Base-by-base conservation (phyloP, 164 flowering plant species). In the Amborella trichopoda region DNA sequence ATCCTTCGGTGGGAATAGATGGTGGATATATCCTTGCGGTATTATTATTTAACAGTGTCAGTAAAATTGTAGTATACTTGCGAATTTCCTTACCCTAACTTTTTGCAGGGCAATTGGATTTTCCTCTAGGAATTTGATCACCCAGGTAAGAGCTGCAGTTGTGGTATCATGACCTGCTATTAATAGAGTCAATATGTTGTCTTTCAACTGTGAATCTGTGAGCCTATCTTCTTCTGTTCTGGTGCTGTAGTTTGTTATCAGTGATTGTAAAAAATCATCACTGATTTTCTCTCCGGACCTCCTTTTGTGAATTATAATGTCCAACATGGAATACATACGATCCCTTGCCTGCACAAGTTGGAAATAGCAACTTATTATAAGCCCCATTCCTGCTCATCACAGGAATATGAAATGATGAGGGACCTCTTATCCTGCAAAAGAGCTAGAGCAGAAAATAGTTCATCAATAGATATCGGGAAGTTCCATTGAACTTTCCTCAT, bases 81-180 rank as follows among this genome's bases (percentile, higher is more conserved):
- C n/a, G n/a, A n/a, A n/a, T n/a, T n/a, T n/a, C n/a, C n/a, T 66
- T 72, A 74, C 82, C 40, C 78, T 64, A 28, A 76, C 72, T 23
- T 55, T 44, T 63, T 70, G 61, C 62, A 80, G 44, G 51, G 62
- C 73, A 19, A 42, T 25, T 16, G 80, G 82, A 49, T 80, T 76
- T 70, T 80, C 83, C 60, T 42, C 73, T 19, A 76, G 75, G 53
- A 74, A 74, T 53, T 76, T 74, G 54, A 74, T 60, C 52, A 76
- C 46, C 82, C 87, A 80, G 42, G 87, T 72, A 25, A 80, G 71
- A 39, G 72, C 80, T 24, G 87, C 87, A 26, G 78, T 80, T 10
- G 87, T 76, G 34, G 87, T 80, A 47, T 80, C 87, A 67, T 80
- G 87, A 10, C 87, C 87, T 6, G 87, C 83, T 52, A 76, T 52